Percentiles rank a stretch among this genome's conserved stretches.
Evolutionary conservation across 2,329 filamentous ascomycete genomes (phyloP).

Genomic region (Aspergillus texensis): DNA sequence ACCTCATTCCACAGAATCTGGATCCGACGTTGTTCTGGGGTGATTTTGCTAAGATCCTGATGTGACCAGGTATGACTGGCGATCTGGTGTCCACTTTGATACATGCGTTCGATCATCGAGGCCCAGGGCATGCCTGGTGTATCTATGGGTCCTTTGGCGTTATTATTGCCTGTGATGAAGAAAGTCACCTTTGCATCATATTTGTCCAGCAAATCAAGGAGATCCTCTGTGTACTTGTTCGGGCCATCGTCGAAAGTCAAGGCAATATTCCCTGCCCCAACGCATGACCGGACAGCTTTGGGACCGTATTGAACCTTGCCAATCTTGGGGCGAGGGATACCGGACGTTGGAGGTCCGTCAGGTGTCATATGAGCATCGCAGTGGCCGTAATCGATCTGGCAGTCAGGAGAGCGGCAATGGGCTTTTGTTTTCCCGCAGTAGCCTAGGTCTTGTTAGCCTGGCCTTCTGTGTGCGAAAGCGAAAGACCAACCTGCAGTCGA

Average conservation of each 20-base stretch:
- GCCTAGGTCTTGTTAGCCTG: constrained; percentile 29
- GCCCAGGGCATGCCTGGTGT: constrained; percentile 43
- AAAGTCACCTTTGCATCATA: constrained; percentile 69
- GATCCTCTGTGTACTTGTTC: constrained; percentile 61
- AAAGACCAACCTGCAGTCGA: constrained; percentile 38
- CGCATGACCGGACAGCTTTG: constrained; percentile 41
- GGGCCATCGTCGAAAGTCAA: constrained; percentile 71
- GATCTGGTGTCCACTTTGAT: constrained; percentile 52
- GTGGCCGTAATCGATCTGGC: constrained; percentile 41
- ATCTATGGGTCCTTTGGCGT: constrained; percentile 49
- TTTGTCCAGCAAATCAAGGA: constrained; percentile 62
- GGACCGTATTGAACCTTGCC: constrained; percentile 42
- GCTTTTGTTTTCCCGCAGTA: constrained; percentile 41
- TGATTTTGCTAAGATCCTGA: constrained; percentile 47
- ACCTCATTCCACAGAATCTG: constrained; percentile 53
- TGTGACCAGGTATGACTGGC: constrained; percentile 58
- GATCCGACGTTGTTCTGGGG: constrained; percentile 36
- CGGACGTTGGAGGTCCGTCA: constrained; percentile 36
- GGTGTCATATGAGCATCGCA: constrained; percentile 42
- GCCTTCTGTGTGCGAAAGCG: not conserved
- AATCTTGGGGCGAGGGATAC: constrained; percentile 38
- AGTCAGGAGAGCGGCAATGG: constrained; percentile 46
- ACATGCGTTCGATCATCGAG: constrained; percentile 45
- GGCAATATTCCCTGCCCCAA: constrained; percentile 61
- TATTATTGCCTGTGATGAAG: constrained; percentile 60